These are phyloP conservation scores for Angomonas deanei DNA, from an alignment of 208 protist species.

Conservation along the genomic window DNA sequence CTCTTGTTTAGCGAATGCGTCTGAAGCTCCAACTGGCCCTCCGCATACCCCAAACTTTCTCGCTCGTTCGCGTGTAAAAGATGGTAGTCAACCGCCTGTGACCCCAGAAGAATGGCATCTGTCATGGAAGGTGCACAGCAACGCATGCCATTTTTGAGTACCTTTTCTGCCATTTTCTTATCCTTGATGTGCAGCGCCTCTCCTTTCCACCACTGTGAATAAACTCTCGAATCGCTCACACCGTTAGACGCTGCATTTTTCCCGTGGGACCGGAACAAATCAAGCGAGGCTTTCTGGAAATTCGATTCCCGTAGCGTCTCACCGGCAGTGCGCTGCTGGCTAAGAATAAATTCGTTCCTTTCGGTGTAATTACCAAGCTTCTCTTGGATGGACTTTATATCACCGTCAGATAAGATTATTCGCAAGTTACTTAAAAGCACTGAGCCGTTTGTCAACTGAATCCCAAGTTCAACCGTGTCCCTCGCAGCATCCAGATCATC, in stretches of 20 bases:
- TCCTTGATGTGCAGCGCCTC: conserved; percentile 47
- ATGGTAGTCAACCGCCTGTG: conserved; percentile 59
- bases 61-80: conserved; percentile 60
- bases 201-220: conserved; percentile 64
- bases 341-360: background rate
- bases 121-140: conserved; percentile 49
- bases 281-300: conserved; percentile 17
- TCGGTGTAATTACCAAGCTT: background rate
- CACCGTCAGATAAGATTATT: conserved; percentile 6
- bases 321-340: conserved; percentile 18
- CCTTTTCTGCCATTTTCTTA: conserved; percentile 57
- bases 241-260: conserved; percentile 50
- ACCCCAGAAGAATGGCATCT: conserved; percentile 50
- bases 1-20: conserved; percentile 34
- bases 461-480: conserved; percentile 30
- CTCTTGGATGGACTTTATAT: background rate
- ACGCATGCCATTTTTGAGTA: conserved; percentile 67
- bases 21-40: conserved; percentile 71
- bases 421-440: conserved; percentile 45
- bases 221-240: conserved; percentile 73
- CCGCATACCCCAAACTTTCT: conserved; percentile 60
- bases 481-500: conserved; percentile 38
- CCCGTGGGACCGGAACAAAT: conserved; percentile 43
- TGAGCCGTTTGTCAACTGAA: conserved; percentile 22
- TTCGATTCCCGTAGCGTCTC: conserved; percentile 17